Evolutionary conservation across 2,329 filamentous ascomycete genomes (phyloP).

Genomic region (Aspergillus persii): DNA sequence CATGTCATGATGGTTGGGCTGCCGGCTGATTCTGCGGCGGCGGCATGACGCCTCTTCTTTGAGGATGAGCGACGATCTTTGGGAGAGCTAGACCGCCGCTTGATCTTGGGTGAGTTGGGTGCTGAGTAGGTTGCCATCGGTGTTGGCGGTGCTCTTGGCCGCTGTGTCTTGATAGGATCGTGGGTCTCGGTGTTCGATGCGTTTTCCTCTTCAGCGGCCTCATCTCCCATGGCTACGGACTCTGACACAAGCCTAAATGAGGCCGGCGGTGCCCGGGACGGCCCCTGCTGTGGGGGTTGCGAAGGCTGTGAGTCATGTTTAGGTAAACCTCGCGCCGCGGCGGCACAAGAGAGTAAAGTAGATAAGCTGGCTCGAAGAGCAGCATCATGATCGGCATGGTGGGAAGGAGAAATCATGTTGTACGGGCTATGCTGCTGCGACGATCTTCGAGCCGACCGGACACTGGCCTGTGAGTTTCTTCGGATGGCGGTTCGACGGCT

Average conservation of each 20-base stretch:
- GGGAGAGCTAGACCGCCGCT: constrained; percentile 35
- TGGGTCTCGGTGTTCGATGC: constrained; percentile 20
- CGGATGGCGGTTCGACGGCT: constrained; percentile 34
- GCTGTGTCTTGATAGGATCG: constrained; percentile 18
- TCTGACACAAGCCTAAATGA: constrained; percentile 60
- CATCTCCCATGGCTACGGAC: constrained; percentile 55
- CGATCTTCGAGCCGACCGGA: constrained; percentile 33
- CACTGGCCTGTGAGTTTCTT: constrained; percentile 38
- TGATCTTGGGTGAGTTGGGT: constrained; percentile 22
- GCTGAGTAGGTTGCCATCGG: constrained; percentile 20
- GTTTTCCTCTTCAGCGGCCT: constrained; percentile 25
- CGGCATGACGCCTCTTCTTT: constrained; percentile 36
- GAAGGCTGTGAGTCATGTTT: constrained; percentile 52
- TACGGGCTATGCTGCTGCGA: constrained; percentile 52
- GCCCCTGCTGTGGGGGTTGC: constrained; percentile 25
- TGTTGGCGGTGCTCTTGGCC: constrained; percentile 23
- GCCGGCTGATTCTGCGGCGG: constrained; percentile 37
- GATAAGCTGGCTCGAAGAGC: constrained; percentile 90
- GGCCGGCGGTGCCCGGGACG: constrained; percentile 44
- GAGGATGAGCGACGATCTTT: constrained; percentile 36
- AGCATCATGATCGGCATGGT: constrained; percentile 87
- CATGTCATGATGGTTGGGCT: constrained; percentile 63
- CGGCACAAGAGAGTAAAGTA: constrained; percentile 90
- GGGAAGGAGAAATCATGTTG: constrained; percentile 69
- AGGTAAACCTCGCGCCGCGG: constrained; percentile 77